Conservation (phyloP, 2,329 filamentous ascomycete genomes). For the Calonectria crousiana region DNA sequence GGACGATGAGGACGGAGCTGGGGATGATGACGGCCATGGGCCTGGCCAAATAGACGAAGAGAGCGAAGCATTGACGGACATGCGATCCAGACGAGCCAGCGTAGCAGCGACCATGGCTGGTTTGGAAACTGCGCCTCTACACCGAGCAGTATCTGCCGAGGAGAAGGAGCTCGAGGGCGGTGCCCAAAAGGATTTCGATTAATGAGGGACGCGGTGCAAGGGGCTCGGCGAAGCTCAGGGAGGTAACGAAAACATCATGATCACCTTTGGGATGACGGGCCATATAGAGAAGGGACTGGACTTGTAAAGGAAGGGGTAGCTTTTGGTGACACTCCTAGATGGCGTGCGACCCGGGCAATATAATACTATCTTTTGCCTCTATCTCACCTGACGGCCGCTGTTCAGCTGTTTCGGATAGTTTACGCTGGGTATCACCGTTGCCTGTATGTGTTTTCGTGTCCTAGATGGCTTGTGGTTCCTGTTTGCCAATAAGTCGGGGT, state of each 20-base stretch:
- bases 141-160: slow-evolving; percentile 37
- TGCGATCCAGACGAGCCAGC: slow-evolving; percentile 67
- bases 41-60: slow-evolving; percentile 62
- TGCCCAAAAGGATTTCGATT: slow-evolving; percentile 58
- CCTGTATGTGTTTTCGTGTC: not conserved
- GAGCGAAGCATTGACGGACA: slow-evolving; percentile 66
- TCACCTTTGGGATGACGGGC: slow-evolving; percentile 21
- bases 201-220: slow-evolving; percentile 39
- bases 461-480: not conserved
- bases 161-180: slow-evolving; percentile 37
- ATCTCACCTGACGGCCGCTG: too few species aligned
- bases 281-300: slow-evolving; percentile 22
- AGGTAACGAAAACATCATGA: slow-evolving; percentile 18
- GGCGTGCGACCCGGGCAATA: not conserved
- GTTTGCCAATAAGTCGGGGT: not conserved
- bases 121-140: slow-evolving; percentile 66
- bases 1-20: slow-evolving; percentile 44
- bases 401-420: not conserved
- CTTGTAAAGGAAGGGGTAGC: slow-evolving; percentile 8
- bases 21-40: slow-evolving; percentile 56
- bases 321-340: slow-evolving; percentile 4
- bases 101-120: slow-evolving; percentile 58
- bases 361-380: not conserved
- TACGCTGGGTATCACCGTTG: not conserved
- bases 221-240: not conserved